Evolutionary conservation across 1,139 yeast species (phyloP).

Genomic region (Komagataea norvegica): DNA sequence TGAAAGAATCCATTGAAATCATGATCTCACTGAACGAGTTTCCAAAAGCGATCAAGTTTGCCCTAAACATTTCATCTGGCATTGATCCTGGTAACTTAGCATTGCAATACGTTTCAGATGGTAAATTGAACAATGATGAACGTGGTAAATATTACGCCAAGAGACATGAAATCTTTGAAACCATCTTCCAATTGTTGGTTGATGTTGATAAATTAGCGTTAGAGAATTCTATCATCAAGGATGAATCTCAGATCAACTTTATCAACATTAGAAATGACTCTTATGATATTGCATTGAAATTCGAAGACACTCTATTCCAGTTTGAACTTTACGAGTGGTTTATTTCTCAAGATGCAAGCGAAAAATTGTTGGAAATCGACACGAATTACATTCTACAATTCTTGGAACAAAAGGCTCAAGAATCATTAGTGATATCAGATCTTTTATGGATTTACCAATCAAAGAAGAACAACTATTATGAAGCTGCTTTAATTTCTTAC

Average conservation of each 20-base stretch:
- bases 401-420: conserved; percentile 65
- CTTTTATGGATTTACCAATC: conserved; percentile 88
- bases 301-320: conserved; percentile 79
- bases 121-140: conserved; percentile 43
- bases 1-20: conserved; percentile 74
- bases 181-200: conserved; percentile 69
- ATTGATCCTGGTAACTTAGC: conserved; percentile 59
- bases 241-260: conserved; percentile 30
- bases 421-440: conserved; percentile 70
- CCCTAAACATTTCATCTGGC: conserved; percentile 70
- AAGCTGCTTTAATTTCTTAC: conserved; percentile 80
- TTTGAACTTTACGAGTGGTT: conserved; percentile 93
- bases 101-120: conserved; percentile 48
- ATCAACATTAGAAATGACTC: conserved; percentile 64
- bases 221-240: conserved; percentile 23
- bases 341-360: conserved; percentile 70
- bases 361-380: conserved; percentile 69
- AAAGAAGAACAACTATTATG: conserved; percentile 69
- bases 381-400: conserved; percentile 79
- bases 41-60: conserved; percentile 82
- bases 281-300: conserved; percentile 68
- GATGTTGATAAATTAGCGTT: conserved; percentile 67
- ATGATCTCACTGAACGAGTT: conserved; percentile 75
- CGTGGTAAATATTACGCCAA: conserved; percentile 40
- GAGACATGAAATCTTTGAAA: conserved; percentile 59